Conservation (phyloP, 805 yeast species). For the Hyphopichia homilentoma region DNA sequence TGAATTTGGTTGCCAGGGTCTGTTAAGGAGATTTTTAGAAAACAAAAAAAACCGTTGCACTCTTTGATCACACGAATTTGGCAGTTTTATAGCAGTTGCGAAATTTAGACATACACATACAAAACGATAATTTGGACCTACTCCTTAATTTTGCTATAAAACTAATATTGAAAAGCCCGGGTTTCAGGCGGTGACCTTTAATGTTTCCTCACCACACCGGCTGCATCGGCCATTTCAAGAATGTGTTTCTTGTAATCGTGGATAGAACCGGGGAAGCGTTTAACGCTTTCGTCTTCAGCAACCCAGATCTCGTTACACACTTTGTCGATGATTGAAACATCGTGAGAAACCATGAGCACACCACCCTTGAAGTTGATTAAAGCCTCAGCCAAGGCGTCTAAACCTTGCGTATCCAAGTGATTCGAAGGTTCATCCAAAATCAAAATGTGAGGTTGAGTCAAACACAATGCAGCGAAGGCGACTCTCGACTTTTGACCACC, state of each 20-base stretch:
- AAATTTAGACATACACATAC: too few relatives aligned
- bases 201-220: conserved; percentile 92
- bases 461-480: conserved; percentile 93
- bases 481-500: conserved; percentile 99
- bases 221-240: conserved; percentile 66
- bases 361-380: conserved; percentile 89
- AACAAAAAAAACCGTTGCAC: too few relatives aligned
- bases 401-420: conserved; percentile 96
- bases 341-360: conserved; percentile 96
- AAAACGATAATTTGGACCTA: too few relatives aligned
- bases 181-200: too few relatives aligned
- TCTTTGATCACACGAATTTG: too few relatives aligned
- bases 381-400: conserved; percentile 93
- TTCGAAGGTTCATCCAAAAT: conserved; percentile 97
- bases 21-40: too few relatives aligned
- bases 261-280: conserved; percentile 76
- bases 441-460: conserved; percentile 85
- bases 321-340: conserved; percentile 81
- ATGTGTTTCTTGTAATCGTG: conserved; percentile 88
- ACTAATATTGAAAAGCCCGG: too few relatives aligned
- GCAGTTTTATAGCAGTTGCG: too few relatives aligned
- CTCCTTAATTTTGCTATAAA: too few relatives aligned
- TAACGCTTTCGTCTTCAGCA: conserved; percentile 80
- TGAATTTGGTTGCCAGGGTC: too few relatives aligned
- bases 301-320: conserved; percentile 97